A percentile compares a stretch with the other conserved stretches of the same genome.
These are phyloP conservation scores for Pseudopithomyces chartarum DNA, from an alignment of 2,329 filamentous ascomycete genomes.

Conservation along the genomic window DNA sequence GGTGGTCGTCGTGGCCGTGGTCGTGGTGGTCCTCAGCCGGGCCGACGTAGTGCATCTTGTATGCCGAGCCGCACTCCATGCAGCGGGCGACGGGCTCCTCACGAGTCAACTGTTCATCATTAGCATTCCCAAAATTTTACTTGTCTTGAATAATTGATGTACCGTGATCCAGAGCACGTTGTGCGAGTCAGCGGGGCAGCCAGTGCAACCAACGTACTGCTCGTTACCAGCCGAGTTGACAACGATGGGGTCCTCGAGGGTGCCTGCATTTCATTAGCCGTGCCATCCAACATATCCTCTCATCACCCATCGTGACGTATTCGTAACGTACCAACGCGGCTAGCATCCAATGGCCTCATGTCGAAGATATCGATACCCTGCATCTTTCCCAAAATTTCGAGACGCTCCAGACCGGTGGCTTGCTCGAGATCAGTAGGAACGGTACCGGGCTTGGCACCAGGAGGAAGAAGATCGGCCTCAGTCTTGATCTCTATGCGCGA, in stretches of 20 bases:
- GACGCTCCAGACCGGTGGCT: conserved; percentile 94
- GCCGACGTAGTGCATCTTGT: conserved; percentile 98
- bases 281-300: conserved; percentile 3
- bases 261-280: conserved; percentile 61
- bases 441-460: conserved; percentile 80
- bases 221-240: conserved; percentile 93
- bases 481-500: conserved; percentile 74
- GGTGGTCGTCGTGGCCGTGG: conserved; percentile 58
- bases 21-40: conserved; percentile 73
- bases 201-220: conserved; percentile 97
- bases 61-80: conserved; percentile 92
- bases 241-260: conserved; percentile 81
- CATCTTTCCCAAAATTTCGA: conserved; percentile 99
- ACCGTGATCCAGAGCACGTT: conserved; percentile 87
- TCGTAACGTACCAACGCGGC: conserved; percentile 71
- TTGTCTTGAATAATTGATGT: conserved; percentile 44
- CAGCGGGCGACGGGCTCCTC: conserved; percentile 93
- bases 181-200: conserved; percentile 91
- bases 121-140: neutral
- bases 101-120: conserved; percentile 69
- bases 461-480: conserved; percentile 81
- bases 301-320: neutral
- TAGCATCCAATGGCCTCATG: conserved; percentile 94
- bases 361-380: conserved; percentile 98
- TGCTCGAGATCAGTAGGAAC: conserved; percentile 95